Conservation (phyloP, 768 basidiomycete genomes). For the Gloeophyllum trabeum region DNA sequence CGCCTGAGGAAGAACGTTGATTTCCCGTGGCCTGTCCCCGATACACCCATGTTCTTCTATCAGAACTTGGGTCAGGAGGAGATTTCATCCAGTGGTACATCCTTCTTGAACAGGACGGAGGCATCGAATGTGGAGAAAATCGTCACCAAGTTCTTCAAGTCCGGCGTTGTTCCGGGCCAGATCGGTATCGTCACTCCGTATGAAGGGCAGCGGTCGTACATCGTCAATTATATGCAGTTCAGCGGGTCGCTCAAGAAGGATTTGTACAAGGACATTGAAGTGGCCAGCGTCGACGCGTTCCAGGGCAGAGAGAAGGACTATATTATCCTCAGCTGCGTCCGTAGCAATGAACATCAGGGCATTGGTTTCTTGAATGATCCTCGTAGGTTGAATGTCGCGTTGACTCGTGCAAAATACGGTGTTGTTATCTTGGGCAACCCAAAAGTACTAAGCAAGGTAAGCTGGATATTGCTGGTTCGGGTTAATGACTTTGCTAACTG, state of each 20-base stretch:
- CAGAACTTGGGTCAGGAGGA: constrained; percentile 99
- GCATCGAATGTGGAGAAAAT: constrained; percentile 99
- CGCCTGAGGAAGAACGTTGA: constrained; percentile 96
- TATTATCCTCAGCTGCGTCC: constrained; percentile 93
- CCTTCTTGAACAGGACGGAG: constrained; percentile 97
- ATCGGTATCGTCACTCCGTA: constrained; percentile 99
- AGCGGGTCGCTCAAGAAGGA: constrained; percentile 99
- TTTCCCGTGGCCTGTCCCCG: constrained; percentile 96
- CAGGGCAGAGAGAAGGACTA: constrained; percentile 99
- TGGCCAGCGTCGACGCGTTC: constrained; percentile 98
- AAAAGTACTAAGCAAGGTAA: constrained; percentile 95
- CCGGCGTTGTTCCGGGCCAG: constrained; percentile 88
- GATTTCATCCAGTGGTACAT: constrained; percentile 96
- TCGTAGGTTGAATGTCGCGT: constrained; percentile 88
- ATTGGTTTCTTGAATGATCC: constrained; percentile 99
- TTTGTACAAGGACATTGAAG: constrained; percentile 98
- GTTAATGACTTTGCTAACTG: constrained; percentile 6
- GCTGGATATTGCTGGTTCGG: constrained; percentile 9
- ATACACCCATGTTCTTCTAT: constrained; percentile 99
- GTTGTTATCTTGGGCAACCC: constrained; percentile 99
- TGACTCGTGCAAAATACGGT: constrained; percentile 96
- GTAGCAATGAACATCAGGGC: constrained; percentile 98
- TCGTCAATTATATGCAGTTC: constrained; percentile 99
- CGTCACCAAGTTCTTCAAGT: constrained; percentile 99
- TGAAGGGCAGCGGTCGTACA: constrained; percentile 96